Evolutionary conservation across 257 asterid species (phyloP), one percentile per base, ranked within the genome.

Genomic region (Voacanga thouarsii): DNA sequence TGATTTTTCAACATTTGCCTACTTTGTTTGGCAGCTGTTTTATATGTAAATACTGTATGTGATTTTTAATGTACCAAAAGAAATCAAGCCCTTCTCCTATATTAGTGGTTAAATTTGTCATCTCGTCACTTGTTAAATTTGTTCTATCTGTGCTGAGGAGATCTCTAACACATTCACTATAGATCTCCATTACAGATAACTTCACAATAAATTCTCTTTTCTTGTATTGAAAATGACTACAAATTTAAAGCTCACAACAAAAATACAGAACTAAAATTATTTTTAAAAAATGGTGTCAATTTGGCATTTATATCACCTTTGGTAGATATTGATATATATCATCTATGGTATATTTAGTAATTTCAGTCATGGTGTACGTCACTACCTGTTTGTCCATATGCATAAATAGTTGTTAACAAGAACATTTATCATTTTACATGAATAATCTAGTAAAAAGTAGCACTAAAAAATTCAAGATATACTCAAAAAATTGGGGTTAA

Each of bases 351-450:
- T 86, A 95, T 88, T 90, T 93, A 0, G 98, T 95, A 47, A 95
- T 85, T 69, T 98, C 99, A 77, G 89, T 86, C 99, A 95, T 95
- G 11, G 99, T 95, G 81, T 80, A 95, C 1, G 98, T 95, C 99
- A 75, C 99, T 95, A 89, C 97, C 91, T 6, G 99, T 95, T 85
- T 95, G 99, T 53, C 99, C 99, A 77, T 95, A 93, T 0, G 99
- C 98, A 78, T 93, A 93, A 57, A 95, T 91, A 82, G 95, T 93
- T 53, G 99, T 98, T 95, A 79, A 6, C 80, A 89, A 64, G 71
- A 78, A 45, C 82, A 76, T 23, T 74, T 37, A 60, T 37, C 77
- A 77, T 57, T 63, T 71, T 53, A 80, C 23, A 67, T 47, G 43
- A 74, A 83, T 9, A 47, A n/a, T n/a, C n/a, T n/a, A n/a, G n/a